Evolutionary conservation across 2,329 filamentous ascomycete species (phyloP).

Genomic region (Balansia obtecta): DNA sequence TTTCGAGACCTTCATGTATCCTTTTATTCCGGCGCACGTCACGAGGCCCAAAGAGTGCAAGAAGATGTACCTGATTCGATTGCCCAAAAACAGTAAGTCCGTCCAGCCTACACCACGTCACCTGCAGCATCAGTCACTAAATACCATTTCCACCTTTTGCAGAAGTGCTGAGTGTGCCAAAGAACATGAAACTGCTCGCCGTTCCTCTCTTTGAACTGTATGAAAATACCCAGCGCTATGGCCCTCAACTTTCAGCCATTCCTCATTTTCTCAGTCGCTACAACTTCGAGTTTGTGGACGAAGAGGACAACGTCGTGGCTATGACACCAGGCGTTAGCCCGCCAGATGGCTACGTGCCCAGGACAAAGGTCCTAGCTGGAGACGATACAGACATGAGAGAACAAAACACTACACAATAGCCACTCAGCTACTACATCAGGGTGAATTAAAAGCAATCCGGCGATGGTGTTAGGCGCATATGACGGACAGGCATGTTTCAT

Average conservation of each 20-base stretch:
- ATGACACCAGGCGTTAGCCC: constrained; percentile 61
- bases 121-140: neutral
- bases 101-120: neutral
- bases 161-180: constrained; percentile 93
- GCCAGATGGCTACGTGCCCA: constrained; percentile 46
- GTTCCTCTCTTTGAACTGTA: constrained; percentile 97
- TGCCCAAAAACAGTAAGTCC: constrained; percentile 73
- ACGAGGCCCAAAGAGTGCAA: constrained; percentile 98
- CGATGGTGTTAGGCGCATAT: constrained; percentile 25
- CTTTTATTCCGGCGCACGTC: constrained; percentile 91
- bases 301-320: constrained; percentile 77
- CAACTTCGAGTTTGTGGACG: constrained; percentile 96
- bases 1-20: constrained; percentile 99
- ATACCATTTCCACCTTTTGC: constrained; percentile 7
- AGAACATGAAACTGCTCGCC: constrained; percentile 98
- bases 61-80: constrained; percentile 94
- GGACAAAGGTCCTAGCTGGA: constrained; percentile 53
- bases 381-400: constrained; percentile 50
- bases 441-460: constrained; percentile 12
- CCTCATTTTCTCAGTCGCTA: constrained; percentile 90
- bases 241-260: constrained; percentile 90
- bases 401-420: constrained; percentile 26
- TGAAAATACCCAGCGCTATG: constrained; percentile 91
- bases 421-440: constrained; percentile 11
- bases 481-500: constrained; percentile 6